A percentile compares a stretch with the other conserved stretches of the same genome.
Evolutionary conservation across 2,329 filamentous ascomycete species (phyloP).

Genomic region (Arthrobotrys pseudoclavata): DNA sequence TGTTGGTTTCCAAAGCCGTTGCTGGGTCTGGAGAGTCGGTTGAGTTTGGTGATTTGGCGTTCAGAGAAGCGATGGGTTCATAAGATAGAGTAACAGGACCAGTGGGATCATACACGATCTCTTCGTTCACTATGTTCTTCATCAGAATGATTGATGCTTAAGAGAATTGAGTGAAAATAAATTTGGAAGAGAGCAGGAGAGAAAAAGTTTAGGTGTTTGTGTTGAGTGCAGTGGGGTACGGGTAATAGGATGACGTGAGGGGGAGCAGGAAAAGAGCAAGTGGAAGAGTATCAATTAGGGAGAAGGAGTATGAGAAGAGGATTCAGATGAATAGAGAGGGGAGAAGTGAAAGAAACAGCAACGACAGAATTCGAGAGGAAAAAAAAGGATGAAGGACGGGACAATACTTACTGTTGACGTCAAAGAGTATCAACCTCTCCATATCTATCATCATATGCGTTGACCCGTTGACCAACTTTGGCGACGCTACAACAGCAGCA

Average conservation of each 20-base stretch:
- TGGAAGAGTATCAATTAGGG: no score
- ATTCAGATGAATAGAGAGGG: no score
- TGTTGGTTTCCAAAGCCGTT: conserved; percentile 26
- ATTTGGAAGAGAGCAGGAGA: background rate
- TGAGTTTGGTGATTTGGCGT: conserved; percentile 37
- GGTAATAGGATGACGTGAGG: no score
- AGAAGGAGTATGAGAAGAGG: background rate
- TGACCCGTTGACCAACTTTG: conserved; percentile 37
- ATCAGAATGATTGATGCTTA: conserved; percentile 4
- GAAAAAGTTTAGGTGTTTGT: background rate
- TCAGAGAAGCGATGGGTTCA: conserved; percentile 31
- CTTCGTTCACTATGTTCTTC: conserved; percentile 34
- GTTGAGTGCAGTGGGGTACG: no score
- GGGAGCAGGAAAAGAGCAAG: background rate
- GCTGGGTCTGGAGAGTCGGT: conserved; percentile 44
- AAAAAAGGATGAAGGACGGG: background rate
- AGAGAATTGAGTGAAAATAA: background rate
- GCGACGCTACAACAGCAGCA: conserved; percentile 14
- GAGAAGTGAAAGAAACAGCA: no score
- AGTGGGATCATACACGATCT: conserved; percentile 33
- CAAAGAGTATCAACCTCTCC: conserved; percentile 54
- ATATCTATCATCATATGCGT: conserved; percentile 58
- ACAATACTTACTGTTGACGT: conserved; percentile 47
- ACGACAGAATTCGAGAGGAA: no score
- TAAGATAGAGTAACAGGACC: conserved; percentile 45